phyloP scores from a whole-genome alignment of 1,139 yeast species.

The Yamadazyma sp. region DNA sequence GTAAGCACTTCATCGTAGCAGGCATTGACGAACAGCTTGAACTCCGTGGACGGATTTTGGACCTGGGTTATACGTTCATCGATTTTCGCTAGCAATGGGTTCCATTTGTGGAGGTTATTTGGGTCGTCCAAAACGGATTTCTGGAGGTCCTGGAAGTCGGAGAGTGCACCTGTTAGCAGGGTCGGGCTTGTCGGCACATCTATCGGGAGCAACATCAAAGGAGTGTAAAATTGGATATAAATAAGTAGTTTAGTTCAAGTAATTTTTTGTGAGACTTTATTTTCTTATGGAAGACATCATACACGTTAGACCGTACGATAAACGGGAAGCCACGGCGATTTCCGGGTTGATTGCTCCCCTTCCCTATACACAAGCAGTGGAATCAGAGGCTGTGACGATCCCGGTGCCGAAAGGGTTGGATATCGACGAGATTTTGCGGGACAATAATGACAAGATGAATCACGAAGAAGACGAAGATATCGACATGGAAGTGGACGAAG shows the following conservation, averaged over 20 bases:
- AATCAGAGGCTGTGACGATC: slow-evolving; percentile 13
- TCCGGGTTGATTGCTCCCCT: slow-evolving; percentile 5
- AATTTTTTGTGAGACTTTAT: no score
- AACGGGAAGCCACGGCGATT: slow-evolving; percentile 3
- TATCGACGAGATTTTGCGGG: slow-evolving; percentile 21
- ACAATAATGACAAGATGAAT: slow-evolving; percentile 24
- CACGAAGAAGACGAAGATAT: slow-evolving; percentile 6
- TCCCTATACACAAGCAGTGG: slow-evolving; percentile 8
- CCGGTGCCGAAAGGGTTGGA: slow-evolving; percentile 26
- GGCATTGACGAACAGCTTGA: slow-evolving; percentile 20
- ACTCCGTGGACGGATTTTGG: slow-evolving; percentile 16
- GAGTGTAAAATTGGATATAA: not conserved
- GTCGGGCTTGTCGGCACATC: no score
- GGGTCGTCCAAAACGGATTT: slow-evolving; percentile 17
- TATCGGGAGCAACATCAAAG: slow-evolving; percentile 3
- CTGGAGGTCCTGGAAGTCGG: slow-evolving; percentile 6
- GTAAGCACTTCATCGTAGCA: slow-evolving; percentile 36
- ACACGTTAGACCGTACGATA: slow-evolving; percentile 11
- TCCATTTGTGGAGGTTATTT: slow-evolving; percentile 33
- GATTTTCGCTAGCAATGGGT: slow-evolving; percentile 23
- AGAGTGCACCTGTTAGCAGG: slow-evolving; percentile 5
- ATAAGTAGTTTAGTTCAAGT: not conserved
- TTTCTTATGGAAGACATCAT: slow-evolving; percentile 9
- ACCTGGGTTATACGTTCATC: slow-evolving; percentile 21
- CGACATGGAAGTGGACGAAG: slow-evolving; percentile 13